Evolutionary conservation across 2,329 filamentous ascomycete genomes (phyloP).

Genomic region (Pezicula rhizophila): DNA sequence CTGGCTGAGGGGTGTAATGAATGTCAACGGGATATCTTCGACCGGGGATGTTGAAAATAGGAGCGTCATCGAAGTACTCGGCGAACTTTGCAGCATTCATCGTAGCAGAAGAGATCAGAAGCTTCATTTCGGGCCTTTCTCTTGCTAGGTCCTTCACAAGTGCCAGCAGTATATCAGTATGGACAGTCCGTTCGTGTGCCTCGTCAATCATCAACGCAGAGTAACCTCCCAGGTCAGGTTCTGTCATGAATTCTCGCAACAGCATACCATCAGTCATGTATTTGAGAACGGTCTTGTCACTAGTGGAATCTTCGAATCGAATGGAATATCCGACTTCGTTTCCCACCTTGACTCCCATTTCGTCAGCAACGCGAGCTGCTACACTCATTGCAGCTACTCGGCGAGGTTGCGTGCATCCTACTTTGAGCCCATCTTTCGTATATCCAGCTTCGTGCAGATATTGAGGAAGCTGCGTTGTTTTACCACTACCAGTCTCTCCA

Average conservation of each 20-base stretch:
- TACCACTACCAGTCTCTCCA: conserved; percentile 90
- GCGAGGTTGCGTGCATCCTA: conserved; percentile 90
- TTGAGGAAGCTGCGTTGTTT: conserved; percentile 91
- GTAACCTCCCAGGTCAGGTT: conserved; percentile 77
- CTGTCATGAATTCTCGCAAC: conserved; percentile 80
- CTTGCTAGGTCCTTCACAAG: conserved; percentile 83
- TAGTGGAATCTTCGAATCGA: conserved; percentile 88
- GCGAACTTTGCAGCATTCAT: conserved; percentile 93
- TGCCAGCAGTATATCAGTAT: conserved; percentile 84
- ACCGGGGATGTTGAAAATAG: conserved; percentile 92
- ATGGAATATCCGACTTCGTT: conserved; percentile 93
- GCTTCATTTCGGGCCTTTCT: conserved; percentile 76
- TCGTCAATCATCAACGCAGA: conserved; percentile 94
- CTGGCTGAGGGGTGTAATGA: conserved; percentile 82
- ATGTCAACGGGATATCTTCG: conserved; percentile 85
- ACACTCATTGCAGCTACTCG: conserved; percentile 97
- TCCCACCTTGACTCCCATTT: conserved; percentile 84
- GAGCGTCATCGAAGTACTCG: conserved; percentile 83
- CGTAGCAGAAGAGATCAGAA: conserved; percentile 90
- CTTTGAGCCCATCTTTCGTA: conserved; percentile 75
- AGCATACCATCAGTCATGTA: conserved; percentile 99
- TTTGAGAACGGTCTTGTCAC: conserved; percentile 84
- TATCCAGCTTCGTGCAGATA: conserved; percentile 90
- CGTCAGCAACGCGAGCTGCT: conserved; percentile 90
- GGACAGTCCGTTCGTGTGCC: conserved; percentile 87